A percentile compares a stretch with the other conserved stretches of the same genome.
These are phyloP conservation scores for Silene noctiflora DNA, from an alignment of 179 eudicot species.

Conservation along the genomic window DNA sequence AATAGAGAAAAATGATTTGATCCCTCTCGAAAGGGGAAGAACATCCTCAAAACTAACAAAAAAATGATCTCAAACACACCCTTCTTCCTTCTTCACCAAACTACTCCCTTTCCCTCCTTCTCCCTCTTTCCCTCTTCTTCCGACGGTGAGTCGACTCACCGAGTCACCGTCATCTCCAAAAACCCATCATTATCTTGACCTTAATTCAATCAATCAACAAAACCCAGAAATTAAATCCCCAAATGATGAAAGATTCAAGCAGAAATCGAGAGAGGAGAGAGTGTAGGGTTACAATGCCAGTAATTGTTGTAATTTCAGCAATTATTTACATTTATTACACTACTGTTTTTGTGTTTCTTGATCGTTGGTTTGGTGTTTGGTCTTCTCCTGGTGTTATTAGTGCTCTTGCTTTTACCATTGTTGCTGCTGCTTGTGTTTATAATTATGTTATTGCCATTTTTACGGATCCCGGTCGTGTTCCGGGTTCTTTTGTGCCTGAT, in stretches of 20 bases:
- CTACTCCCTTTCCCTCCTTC: neutral
- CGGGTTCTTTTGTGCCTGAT: constrained; percentile 64
- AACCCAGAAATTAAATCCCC: neutral
- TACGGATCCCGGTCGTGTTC: constrained; percentile 89
- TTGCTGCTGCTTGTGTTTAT: constrained; percentile 52
- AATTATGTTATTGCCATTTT: constrained; percentile 54
- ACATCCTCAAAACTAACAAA: neutral
- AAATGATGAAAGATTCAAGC: constrained; percentile 20
- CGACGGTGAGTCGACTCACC: neutral
- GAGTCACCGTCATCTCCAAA: neutral
- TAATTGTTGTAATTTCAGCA: constrained; percentile 45
- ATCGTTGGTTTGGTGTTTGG: constrained; percentile 78
- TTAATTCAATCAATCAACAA: neutral
- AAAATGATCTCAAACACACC: neutral
- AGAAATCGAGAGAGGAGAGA: constrained; percentile 18
- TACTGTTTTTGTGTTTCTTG: constrained; percentile 62
- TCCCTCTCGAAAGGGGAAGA: neutral
- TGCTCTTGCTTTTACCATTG: constrained; percentile 47
- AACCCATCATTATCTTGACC: neutral
- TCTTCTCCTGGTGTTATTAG: constrained; percentile 86
- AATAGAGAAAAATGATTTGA: neutral
- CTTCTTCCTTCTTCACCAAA: neutral
- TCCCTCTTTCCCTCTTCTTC: neutral
- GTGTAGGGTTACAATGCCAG: constrained; percentile 54
- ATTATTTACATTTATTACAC: constrained; percentile 62